phyloP scores from a whole-genome alignment of 2,329 filamentous ascomycete species.

The Cladophialophora immunda region DNA sequence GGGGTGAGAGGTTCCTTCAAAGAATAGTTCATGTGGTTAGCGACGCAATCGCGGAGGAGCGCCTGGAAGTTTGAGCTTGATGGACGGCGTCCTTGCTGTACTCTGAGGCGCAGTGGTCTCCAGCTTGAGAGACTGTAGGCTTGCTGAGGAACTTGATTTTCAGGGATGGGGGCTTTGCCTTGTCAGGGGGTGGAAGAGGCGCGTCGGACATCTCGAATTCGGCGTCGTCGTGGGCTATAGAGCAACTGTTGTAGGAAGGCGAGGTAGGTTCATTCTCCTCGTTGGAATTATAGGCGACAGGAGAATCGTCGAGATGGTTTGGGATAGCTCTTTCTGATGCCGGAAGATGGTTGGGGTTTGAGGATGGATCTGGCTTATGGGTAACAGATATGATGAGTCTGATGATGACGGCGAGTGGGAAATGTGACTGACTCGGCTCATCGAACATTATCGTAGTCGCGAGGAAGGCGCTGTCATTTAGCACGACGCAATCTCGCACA shows the following conservation, averaged over 20 bases:
- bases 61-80: conserved; percentile 40
- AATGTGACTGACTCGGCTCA: not conserved
- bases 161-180: conserved; percentile 38
- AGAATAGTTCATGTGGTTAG: conserved; percentile 22
- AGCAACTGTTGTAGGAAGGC: conserved; percentile 6
- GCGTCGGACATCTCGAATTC: conserved; percentile 28
- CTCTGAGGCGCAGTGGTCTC: conserved; percentile 33
- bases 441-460: not conserved
- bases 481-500: not conserved
- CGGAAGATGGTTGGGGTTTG: conserved; percentile 9
- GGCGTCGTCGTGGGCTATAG: conserved; percentile 1
- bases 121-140: conserved; percentile 28
- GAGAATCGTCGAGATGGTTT: not conserved
- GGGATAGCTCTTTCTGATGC: conserved; percentile 2
- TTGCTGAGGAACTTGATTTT: conserved; percentile 43
- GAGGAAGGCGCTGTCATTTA: not conserved
- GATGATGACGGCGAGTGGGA: conserved; percentile 25
- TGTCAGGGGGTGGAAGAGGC: conserved; percentile 10
- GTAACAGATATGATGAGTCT: conserved; percentile 13
- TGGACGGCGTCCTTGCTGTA: conserved; percentile 35
- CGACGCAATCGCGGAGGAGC: conserved; percentile 8
- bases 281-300: conserved; percentile 20
- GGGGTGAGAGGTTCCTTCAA: conserved; percentile 14
- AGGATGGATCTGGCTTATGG: conserved; percentile 29
- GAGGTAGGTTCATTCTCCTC: conserved; percentile 30